phyloP scores from a whole-genome alignment of 1,284 basidiomycete species.

The Phellopilus nigrolimitatus region DNA sequence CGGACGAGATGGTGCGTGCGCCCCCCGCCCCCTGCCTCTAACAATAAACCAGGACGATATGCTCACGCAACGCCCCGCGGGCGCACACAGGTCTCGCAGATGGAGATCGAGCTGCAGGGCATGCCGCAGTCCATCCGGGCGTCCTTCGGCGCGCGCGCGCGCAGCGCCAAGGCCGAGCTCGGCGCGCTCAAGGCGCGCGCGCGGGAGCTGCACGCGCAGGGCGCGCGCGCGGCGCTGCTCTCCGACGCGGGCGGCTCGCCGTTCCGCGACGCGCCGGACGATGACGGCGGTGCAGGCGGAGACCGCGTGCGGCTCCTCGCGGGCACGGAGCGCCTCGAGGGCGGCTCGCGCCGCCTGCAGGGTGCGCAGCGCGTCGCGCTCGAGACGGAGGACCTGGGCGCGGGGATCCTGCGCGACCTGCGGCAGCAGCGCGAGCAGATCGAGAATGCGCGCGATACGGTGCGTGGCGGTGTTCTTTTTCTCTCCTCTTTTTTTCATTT shows the following conservation, averaged over 20 bases:
- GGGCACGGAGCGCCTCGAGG: slow-evolving; percentile 70
- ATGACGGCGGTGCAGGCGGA: slow-evolving; percentile 35
- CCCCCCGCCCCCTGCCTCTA: not conserved
- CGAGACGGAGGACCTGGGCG: slow-evolving; percentile 94
- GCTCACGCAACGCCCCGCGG: no score
- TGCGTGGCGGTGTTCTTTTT: slow-evolving; percentile 36
- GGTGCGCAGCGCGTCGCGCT: slow-evolving; percentile 91
- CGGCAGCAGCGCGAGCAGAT: slow-evolving; percentile 92
- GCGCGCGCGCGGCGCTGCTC: slow-evolving; percentile 58
- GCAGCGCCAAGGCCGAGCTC: slow-evolving; percentile 68
- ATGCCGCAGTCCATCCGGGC: slow-evolving; percentile 83
- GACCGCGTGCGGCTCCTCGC: slow-evolving; percentile 77
- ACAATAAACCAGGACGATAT: slow-evolving; percentile 1
- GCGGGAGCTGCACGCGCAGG: slow-evolving; percentile 56
- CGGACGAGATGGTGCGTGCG: slow-evolving; percentile 94
- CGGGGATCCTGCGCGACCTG: slow-evolving; percentile 87
- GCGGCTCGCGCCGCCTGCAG: slow-evolving; percentile 77
- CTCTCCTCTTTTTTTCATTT: slow-evolving; percentile 6
- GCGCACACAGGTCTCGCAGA: slow-evolving; percentile 86
- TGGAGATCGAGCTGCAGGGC: slow-evolving; percentile 98
- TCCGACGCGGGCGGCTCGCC: slow-evolving; percentile 39
- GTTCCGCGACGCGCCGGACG: slow-evolving; percentile 77
- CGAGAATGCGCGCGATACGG: slow-evolving; percentile 87
- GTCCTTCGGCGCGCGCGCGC: slow-evolving; percentile 70
- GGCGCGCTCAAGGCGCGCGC: slow-evolving; percentile 74